phyloP scores from a whole-genome alignment of 345 rosid genomes.

The Populus deltoides region DNA sequence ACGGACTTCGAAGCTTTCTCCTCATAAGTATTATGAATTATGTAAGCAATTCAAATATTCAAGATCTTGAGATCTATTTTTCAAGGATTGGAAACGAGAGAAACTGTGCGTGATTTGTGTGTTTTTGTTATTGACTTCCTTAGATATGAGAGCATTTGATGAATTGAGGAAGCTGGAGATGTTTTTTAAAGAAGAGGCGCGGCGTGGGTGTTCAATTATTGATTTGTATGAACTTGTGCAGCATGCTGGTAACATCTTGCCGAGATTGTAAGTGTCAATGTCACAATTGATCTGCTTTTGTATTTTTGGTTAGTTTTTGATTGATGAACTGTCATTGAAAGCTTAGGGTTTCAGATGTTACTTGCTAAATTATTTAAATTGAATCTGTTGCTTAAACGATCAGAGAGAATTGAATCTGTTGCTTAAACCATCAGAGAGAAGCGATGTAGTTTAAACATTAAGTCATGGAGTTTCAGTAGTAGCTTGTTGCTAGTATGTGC shows the following conservation, averaged over 20 bases:
- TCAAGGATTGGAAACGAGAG: background rate
- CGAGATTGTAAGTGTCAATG: conserved; percentile 69
- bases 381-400: too few relatives aligned
- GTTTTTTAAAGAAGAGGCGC: conserved; percentile 89
- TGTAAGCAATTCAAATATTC: conserved; percentile 47
- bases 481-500: too few relatives aligned
- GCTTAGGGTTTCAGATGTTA: too few relatives aligned
- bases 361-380: too few relatives aligned
- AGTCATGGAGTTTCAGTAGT: too few relatives aligned
- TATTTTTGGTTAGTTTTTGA: background rate
- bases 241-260: conserved; percentile 97
- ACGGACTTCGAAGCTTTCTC: conserved; percentile 95
- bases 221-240: conserved; percentile 97
- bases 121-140: conserved; percentile 13
- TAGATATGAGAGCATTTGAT: conserved; percentile 98
- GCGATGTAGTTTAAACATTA: too few relatives aligned
- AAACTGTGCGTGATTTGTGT: background rate
- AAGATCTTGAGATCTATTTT: background rate
- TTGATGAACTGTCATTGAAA: background rate
- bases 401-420: too few relatives aligned
- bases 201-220: conserved; percentile 89
- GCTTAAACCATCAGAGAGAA: too few relatives aligned
- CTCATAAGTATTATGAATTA: conserved; percentile 89
- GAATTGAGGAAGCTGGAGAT: conserved; percentile 91
- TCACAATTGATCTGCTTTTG: background rate